Evolutionary conservation across 2,329 filamentous ascomycete genomes (phyloP).

Genomic region (Neoarthrinium moseri): DNA sequence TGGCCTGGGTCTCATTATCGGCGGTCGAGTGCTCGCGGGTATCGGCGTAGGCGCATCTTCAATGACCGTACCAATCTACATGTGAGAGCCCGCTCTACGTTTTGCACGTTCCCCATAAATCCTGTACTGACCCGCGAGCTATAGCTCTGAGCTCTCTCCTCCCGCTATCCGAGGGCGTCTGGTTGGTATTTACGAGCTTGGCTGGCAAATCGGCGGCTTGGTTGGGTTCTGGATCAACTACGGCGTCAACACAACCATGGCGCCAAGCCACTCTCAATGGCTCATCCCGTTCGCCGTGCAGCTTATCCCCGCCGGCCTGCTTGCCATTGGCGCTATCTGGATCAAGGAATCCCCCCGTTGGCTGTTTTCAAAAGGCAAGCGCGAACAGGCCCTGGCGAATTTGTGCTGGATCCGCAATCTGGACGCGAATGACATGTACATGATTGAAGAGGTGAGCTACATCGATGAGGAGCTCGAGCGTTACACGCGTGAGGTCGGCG

Average conservation of each 20-base stretch:
- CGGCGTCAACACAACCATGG: slow-evolving; percentile 52
- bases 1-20: slow-evolving; percentile 64
- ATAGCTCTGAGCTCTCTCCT: slow-evolving; percentile 59
- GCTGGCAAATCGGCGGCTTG: slow-evolving; percentile 62
- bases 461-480: slow-evolving; percentile 70
- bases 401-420: slow-evolving; percentile 67
- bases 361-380: slow-evolving; percentile 62
- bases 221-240: slow-evolving; percentile 69
- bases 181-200: slow-evolving; percentile 66
- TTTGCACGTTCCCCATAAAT: not conserved
- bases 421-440: slow-evolving; percentile 56
- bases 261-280: slow-evolving; percentile 54
- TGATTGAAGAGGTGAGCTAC: slow-evolving; percentile 69
- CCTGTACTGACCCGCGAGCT: slow-evolving; percentile 37
- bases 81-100: not conserved
- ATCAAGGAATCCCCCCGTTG: slow-evolving; percentile 68
- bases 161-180: slow-evolving; percentile 64
- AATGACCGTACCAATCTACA: slow-evolving; percentile 34
- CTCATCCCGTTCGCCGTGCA: slow-evolving; percentile 65
- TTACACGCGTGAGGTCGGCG: slow-evolving; percentile 60
- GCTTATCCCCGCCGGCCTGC: slow-evolving; percentile 63
- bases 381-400: slow-evolving; percentile 56
- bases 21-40: slow-evolving; percentile 61
- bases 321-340: slow-evolving; percentile 58
- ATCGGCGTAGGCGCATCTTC: slow-evolving; percentile 62